Percentiles rank a stretch among this genome's conserved stretches.
These are phyloP conservation scores for Babesia divergens DNA, from an alignment of 169 alveolate species.

Conservation along the genomic window DNA sequence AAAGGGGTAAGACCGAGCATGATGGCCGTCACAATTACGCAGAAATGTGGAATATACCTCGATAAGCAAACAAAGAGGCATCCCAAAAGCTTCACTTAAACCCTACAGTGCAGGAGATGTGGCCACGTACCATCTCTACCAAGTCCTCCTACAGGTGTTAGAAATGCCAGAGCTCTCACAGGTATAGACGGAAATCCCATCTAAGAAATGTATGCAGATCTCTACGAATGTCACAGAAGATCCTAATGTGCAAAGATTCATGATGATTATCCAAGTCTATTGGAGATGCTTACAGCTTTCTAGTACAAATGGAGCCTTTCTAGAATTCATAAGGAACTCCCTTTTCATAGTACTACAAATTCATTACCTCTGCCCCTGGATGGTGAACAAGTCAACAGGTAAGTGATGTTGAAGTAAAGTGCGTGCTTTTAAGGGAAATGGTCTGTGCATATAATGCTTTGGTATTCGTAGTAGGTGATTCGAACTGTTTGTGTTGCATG, in stretches of 20 bases:
- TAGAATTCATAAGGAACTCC: slow-evolving; percentile 10
- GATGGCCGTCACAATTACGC: neutral
- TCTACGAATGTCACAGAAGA: slow-evolving; percentile 1
- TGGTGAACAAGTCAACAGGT: slow-evolving; percentile 32
- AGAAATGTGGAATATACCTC: neutral
- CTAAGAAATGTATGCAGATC: neutral
- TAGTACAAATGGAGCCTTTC: neutral
- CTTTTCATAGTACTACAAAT: slow-evolving; percentile 1
- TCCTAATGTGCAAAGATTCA: neutral
- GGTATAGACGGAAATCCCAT: neutral
- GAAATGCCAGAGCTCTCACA: slow-evolving; percentile 26
- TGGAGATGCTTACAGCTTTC: slow-evolving; percentile 14
- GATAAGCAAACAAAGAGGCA: neutral
- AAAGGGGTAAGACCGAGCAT: neutral
- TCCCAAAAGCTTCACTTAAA: neutral
- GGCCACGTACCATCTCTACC: slow-evolving; percentile 35
- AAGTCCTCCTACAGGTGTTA: neutral
- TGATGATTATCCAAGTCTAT: neutral
- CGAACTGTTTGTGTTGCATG: neutral
- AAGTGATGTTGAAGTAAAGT: neutral
- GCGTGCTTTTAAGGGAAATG: neutral
- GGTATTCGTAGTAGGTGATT: neutral
- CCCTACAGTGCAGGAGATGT: slow-evolving; percentile 28
- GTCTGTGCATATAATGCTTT: neutral
- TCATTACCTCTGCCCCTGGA: slow-evolving; percentile 38